Evolutionary conservation across 305 asterid genomes (phyloP), one percentile per base, ranked within the genome.

Genomic region (Fraxinus floribunda): DNA sequence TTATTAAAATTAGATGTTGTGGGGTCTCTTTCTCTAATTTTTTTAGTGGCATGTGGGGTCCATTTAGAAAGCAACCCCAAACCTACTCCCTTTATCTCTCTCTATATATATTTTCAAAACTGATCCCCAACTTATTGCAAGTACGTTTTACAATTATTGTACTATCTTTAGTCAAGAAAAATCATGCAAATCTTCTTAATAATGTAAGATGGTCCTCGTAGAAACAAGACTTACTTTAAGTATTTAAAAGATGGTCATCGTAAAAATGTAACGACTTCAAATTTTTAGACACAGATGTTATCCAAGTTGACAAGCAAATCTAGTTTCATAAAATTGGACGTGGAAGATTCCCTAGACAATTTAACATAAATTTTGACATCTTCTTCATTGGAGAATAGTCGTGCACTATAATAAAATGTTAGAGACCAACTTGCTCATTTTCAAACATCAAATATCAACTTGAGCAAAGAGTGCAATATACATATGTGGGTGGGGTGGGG

Each of bases 21-120:
- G 88, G 91, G 93, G 89, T 49, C 87, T 79, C 38, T 20, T 83
- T 85, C 79, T 79, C 84, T 18, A 75, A 5, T 76, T 46, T 76
- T 46, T 82, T 35, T 66, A 66, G 18, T 29, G 74, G n/a, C 16
- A 26, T 0, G 38, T 26, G 7, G 73, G 74, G 36, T 66, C 74
- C 18, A 15, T 26, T 66, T 66, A 29, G 74, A 66, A 66, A 29
- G 74, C 38, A 73, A 83, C 85, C 70, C 62, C 68, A 10, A 57
- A 86, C 86, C 86, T 4, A 76, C 85, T 78, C 35, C 4, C 30
- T 10, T 35, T 2, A 2, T 36, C 39, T 26, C 16, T 26, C 35
- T 24, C 20, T 4, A 20, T 22, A 22, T 22, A 62, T 62, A 18
- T 20, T 62, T 62, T 1, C 72, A 62, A 62, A 7, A 7, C 10